Evolutionary conservation across 148 eudicot genomes (phyloP).

Genomic region (Rhododendron griersonianum): DNA sequence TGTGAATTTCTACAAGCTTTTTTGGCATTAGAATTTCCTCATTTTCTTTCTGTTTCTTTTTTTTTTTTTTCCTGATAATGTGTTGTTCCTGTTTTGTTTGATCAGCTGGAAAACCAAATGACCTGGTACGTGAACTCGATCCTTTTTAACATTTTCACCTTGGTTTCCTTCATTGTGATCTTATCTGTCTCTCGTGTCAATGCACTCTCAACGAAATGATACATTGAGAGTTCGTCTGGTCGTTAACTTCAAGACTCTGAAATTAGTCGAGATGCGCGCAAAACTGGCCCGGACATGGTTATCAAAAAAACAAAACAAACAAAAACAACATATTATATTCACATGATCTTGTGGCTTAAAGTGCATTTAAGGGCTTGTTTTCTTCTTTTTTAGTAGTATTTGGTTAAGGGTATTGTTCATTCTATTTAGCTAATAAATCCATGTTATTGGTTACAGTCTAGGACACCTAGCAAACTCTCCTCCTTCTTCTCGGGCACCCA

Average conservation of each 20-base stretch:
- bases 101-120: constrained; percentile 41
- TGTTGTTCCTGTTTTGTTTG: not conserved
- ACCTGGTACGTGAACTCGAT: constrained; percentile 27
- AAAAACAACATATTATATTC: not conserved
- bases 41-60: not conserved
- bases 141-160: not conserved
- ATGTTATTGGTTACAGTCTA: constrained; percentile 23
- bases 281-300: not conserved
- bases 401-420: not conserved
- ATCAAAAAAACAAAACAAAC: too few species aligned
- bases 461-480: constrained; percentile 59
- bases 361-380: not conserved
- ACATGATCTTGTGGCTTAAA: not conserved
- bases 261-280: not conserved
- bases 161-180: not conserved
- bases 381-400: not conserved
- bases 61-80: not conserved
- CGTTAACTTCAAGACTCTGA: not conserved
- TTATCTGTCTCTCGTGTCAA: not conserved
- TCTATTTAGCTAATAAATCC: not conserved
- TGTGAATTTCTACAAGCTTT: not conserved
- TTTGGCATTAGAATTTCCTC: not conserved
- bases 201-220: not conserved
- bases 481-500: constrained; percentile 79
- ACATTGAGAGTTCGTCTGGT: not conserved